Evolutionary conservation across 176 grass and related monocot genomes (phyloP).

Genomic region (Chloris gayana): DNA sequence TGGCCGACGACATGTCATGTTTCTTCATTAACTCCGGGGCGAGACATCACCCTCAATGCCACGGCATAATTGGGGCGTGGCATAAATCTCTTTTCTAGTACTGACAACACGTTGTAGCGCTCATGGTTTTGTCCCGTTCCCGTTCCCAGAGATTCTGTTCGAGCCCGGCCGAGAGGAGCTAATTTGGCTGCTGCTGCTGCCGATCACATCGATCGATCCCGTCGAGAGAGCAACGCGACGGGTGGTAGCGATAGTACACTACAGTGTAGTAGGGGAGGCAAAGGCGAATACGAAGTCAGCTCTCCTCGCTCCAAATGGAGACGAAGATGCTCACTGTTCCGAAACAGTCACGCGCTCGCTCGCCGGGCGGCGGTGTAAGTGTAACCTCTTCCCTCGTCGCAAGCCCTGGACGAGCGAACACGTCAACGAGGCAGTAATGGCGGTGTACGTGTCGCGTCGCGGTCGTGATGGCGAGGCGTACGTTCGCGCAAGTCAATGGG

Average conservation of each 20-base stretch:
- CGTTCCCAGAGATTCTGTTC: too few relatives aligned
- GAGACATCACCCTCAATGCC: not conserved
- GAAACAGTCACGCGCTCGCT: not conserved
- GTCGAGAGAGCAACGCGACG: not conserved
- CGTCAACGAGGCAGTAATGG: too few relatives aligned
- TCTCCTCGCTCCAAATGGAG: not conserved
- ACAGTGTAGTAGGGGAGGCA: too few relatives aligned
- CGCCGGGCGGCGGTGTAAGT: too few relatives aligned
- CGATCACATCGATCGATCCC: too few relatives aligned
- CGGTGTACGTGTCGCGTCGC: too few relatives aligned
- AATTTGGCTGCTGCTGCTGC: too few relatives aligned
- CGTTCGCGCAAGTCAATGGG: not conserved
- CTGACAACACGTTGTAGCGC: too few relatives aligned
- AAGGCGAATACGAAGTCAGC: not conserved
- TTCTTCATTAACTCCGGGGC: constrained; percentile 22
- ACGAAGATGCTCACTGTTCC: not conserved
- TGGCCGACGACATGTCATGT: constrained; percentile 45
- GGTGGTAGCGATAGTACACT: too few relatives aligned
- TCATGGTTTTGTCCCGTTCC: too few relatives aligned
- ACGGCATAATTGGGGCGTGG: not conserved
- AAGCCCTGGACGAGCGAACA: not conserved
- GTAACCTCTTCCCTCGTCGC: too few relatives aligned
- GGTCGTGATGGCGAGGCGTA: not conserved
- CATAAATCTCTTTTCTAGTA: not conserved
- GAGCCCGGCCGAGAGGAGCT: too few relatives aligned